These are phyloP conservation scores for Cryptococcus sp. DNA, from an alignment of 1,284 basidiomycete genomes.

Conservation along the genomic window DNA sequence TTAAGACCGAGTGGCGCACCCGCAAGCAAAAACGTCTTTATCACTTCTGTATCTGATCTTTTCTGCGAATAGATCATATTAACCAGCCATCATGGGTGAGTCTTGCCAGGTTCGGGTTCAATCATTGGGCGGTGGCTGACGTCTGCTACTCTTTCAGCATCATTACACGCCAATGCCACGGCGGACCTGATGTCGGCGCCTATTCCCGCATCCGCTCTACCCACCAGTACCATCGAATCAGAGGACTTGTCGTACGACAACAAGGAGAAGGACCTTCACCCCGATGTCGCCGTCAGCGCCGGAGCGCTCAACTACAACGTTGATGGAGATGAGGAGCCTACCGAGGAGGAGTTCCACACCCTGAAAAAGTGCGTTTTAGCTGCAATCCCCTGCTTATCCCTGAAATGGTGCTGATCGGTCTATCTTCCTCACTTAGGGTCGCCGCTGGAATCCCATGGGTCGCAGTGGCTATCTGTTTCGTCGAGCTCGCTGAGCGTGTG, in stretches of 20 bases:
- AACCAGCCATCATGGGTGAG: slow-evolving; percentile 16
- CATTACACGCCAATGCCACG: slow-evolving; percentile 19
- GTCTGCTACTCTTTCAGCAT: not conserved
- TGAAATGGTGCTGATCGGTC: slow-evolving; percentile 39
- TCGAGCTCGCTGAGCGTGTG: slow-evolving; percentile 48
- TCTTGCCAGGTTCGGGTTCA: not conserved
- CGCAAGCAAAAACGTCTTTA: too few relatives aligned
- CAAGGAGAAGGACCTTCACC: slow-evolving; percentile 9
- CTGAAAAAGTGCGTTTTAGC: slow-evolving; percentile 24
- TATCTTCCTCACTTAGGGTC: slow-evolving; percentile 60
- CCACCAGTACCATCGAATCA: slow-evolving; percentile 11
- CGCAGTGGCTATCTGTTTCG: slow-evolving; percentile 43
- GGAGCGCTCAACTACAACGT: slow-evolving; percentile 36
- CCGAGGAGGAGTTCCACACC: slow-evolving; percentile 57
- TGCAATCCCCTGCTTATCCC: slow-evolving; percentile 2
- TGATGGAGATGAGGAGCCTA: slow-evolving; percentile 63
- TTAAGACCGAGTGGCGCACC: too few relatives aligned
- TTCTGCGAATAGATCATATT: not conserved
- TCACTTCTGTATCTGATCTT: not conserved
- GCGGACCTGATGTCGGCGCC: slow-evolving; percentile 38
- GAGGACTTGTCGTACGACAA: slow-evolving; percentile 4
- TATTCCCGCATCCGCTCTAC: slow-evolving; percentile 25
- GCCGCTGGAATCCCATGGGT: slow-evolving; percentile 35
- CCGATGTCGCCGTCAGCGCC: slow-evolving; percentile 18
- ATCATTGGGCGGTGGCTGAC: not conserved